These are phyloP conservation scores for Macrolepiota dolichaula DNA, from an alignment of 768 basidiomycete species.

Conservation along the genomic window DNA sequence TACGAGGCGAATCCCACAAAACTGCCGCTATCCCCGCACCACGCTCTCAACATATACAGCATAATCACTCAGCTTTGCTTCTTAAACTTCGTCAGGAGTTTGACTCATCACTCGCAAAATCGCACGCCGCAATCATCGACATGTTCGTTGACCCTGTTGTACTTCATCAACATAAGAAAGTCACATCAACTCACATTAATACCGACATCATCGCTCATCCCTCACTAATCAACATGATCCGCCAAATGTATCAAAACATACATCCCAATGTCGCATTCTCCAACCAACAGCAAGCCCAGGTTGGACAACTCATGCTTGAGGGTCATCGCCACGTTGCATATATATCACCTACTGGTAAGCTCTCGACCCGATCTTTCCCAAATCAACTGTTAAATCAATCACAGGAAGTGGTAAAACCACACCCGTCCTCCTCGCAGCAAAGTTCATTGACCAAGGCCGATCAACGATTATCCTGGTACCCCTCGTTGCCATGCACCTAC, in stretches of 20 bases:
- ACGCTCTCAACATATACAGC: too few species aligned
- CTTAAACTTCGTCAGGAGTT: too few species aligned
- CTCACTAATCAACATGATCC: too few species aligned
- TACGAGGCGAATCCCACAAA: too few species aligned
- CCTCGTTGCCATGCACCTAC: not conserved
- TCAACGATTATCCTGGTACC: not conserved
- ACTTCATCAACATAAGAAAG: not conserved
- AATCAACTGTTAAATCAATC: too few species aligned
- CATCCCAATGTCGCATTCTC: not conserved
- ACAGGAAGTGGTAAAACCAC: not conserved
- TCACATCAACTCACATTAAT: not conserved
- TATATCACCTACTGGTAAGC: slow-evolving; percentile 11
- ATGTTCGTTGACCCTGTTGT: too few species aligned
- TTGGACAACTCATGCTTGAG: not conserved
- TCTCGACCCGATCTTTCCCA: too few species aligned
- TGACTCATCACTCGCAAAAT: too few species aligned
- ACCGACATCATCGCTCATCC: not conserved
- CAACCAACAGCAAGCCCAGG: slow-evolving; percentile 2
- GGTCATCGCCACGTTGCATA: slow-evolving; percentile 4
- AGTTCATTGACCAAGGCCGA: not conserved
- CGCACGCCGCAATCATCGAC: too few species aligned
- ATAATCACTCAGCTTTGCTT: too few species aligned
- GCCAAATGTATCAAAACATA: not conserved
- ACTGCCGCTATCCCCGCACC: too few species aligned
- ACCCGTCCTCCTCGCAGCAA: not conserved